Base-by-base conservation (phyloP, 257 asterid species). In the Plantago major region DNA sequence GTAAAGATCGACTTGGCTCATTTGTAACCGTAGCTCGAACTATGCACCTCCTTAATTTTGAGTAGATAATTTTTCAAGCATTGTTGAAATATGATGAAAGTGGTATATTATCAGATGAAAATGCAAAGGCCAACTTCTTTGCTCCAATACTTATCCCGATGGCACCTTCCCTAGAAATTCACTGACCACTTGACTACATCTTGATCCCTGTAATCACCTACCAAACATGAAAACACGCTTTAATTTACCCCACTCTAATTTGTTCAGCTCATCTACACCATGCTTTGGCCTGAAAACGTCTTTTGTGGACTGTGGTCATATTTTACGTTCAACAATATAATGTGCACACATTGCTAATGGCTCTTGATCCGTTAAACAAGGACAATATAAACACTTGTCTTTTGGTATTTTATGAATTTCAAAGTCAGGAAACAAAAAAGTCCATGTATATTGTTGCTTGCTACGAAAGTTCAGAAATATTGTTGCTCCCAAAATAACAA, bases 221-320 rank as follows among this genome's bases (percentile, higher is more conserved):
- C 58, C 58, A 11, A 11, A 11, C 18, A 26, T 22, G 17, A n/a
- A 53, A 53, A 53, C 58, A 53, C 58, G 42, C 14, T 53, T 53
- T 53, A 33, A 8, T 53, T 1, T 15, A 3, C 8, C 13, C 58
- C 40, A 26, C 19, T 53, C 58, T 53, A 0, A n/a, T 22, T 53
- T 40, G 58, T 37, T 40, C 14, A 37, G 14, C n/a, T 19, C 38
- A 11, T 53, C n/a, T 52, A 18, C 28, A 22, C 26, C 26, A 22
- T 22, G 26, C 26, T 22, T 22, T 22, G 26, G 2, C 26, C 26
- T 22, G 26, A 22, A n/a, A 22, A 22, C 26, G 26, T 22, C 26
- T 22, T 22, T 22, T 22, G 26, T 22, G 26, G 26, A 52, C 58
- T 11, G 58, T 53, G 42, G 42, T 53, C 58, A 53, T 28, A 28